Evolutionary conservation across 768 basidiomycete genomes (phyloP).

Genomic region (Phallus indusiatus): DNA sequence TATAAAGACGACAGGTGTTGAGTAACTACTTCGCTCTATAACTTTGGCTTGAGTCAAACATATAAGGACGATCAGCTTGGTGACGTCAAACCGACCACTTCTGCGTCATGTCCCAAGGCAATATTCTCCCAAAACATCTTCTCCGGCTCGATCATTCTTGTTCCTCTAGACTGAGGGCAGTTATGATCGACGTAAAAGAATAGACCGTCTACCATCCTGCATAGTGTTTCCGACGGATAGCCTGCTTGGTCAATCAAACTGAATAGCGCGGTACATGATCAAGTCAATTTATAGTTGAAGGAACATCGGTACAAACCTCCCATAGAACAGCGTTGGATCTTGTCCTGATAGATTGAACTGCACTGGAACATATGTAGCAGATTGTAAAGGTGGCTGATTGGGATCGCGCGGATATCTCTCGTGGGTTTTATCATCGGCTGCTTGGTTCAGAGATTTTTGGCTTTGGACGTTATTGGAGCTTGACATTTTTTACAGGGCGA

Average conservation of each 20-base stretch:
- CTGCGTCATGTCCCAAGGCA: neutral
- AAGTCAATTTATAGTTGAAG: neutral
- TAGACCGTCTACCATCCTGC: neutral
- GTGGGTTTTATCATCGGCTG: no score
- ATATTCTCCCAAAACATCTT: neutral
- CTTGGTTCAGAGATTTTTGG: no score
- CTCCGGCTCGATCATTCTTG: neutral
- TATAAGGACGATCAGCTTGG: neutral
- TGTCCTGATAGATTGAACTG: neutral
- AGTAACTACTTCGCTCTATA: neutral
- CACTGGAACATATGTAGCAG: neutral
- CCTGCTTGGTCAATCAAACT: neutral
- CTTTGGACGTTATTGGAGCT: no score
- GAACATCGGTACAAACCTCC: neutral
- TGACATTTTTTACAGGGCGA: no score
- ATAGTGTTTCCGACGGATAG: neutral
- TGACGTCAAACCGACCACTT: neutral
- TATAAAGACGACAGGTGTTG: neutral
- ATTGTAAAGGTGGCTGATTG: no score
- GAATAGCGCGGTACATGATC: no score
- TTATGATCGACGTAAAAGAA: neutral
- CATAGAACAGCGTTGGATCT: neutral
- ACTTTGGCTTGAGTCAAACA: neutral
- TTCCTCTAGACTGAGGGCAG: neutral
- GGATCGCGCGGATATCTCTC: no score